Base-by-base conservation (phyloP, 768 basidiomycete genomes). In the Crepidotus variabilis region DNA sequence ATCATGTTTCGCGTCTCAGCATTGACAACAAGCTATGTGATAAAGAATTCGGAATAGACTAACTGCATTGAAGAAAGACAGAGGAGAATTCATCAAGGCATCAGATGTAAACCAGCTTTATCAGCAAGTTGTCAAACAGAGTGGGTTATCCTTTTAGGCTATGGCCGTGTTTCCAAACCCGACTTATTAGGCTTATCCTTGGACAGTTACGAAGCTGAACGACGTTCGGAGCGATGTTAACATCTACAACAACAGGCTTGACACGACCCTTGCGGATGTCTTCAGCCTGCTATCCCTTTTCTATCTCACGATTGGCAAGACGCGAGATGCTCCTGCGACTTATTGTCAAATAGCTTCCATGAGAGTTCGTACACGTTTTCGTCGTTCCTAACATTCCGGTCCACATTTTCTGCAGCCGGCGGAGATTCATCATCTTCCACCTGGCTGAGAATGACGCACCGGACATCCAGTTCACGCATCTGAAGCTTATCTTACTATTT, bases 221-320 rank as follows among this genome's bases (percentile, higher is more conserved):
- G 88, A 92, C 61, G 87, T 97, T 51, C 86, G 96, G 59, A 90
- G 89, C 66, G 88, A 88, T 61, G 81, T 77, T 59, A 82, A 83
- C 20, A 75, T 82, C 8, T 84, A 86, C 73, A 90, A 86, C 66
- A 99, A 98, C 71, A 80, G 97, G 51, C 80, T 99, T 47, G 97
- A 99, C 74, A 95, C 93, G 6, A 91, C 94, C 3, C 85, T 99
- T 47, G 87, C 92, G 24, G 97, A 99, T 73, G 96, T 98, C 35
- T 98, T 98, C 75, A 88, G 84, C 66, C 81, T 99, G 50, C 83
- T 99, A 46, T 96, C 94, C 13, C 82, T 99, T 61, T 98, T 97
- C 81, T 99, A 94, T 78, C 86, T 99, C 64, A 97, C 95, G 35
- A 94, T 99, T 59, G 97, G 97, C 45, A 95, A 94, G 76, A 94